These are phyloP conservation scores for Psidium friedrichsthalianum DNA, from an alignment of 345 rosid species.

Conservation along the genomic window DNA sequence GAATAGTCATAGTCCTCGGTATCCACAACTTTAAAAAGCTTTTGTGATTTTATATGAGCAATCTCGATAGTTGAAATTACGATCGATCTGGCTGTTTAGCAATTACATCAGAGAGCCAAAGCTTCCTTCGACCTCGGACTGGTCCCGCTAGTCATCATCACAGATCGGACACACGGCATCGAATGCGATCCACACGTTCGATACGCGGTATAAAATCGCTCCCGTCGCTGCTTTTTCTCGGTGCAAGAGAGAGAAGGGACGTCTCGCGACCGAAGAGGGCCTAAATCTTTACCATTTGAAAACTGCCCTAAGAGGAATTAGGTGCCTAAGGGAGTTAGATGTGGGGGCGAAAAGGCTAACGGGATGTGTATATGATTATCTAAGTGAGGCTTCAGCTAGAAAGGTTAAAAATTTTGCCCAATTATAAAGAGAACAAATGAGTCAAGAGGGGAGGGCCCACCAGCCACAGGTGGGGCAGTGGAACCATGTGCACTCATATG, in stretches of 20 bases:
- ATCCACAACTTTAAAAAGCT: not conserved
- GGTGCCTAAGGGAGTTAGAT: not conserved
- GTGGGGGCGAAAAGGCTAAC: not conserved
- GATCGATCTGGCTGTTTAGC: not conserved
- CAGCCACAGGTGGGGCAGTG: conserved; percentile 28
- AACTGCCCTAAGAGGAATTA: not conserved
- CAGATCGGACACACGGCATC: not conserved
- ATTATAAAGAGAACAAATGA: not conserved
- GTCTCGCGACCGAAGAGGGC: not conserved
- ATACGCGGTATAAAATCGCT: not conserved
- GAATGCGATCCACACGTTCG: not conserved
- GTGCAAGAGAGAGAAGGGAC: not conserved
- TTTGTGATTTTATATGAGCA: not conserved
- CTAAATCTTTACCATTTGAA: not conserved
- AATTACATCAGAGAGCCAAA: not conserved
- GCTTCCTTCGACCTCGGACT: not conserved
- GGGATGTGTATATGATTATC: not conserved
- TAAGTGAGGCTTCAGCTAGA: not conserved
- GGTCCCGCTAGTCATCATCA: not conserved
- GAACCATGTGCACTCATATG: conserved; percentile 68
- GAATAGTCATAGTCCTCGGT: not conserved
- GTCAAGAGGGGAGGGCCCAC: not conserved
- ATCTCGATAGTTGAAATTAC: not conserved
- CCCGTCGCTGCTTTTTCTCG: not conserved
- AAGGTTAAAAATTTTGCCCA: not conserved